These are phyloP conservation scores for Prosopis cineraria DNA, from an alignment of 306 rosid species.

Conservation along the genomic window DNA sequence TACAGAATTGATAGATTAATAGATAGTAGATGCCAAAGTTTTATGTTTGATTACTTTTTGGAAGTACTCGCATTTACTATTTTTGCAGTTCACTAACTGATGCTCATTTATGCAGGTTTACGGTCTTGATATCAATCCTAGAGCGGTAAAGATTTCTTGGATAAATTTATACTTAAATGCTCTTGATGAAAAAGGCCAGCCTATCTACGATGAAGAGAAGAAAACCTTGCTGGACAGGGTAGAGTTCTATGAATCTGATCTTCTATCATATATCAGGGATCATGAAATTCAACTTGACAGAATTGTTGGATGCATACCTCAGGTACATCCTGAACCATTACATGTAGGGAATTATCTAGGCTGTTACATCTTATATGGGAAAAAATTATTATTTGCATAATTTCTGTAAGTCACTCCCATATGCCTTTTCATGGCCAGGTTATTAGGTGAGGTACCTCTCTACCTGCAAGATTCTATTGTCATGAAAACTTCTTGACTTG, in stretches of 20 bases:
- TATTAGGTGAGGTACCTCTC: neutral
- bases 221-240: constrained; percentile 86
- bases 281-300: constrained; percentile 80
- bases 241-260: constrained; percentile 96
- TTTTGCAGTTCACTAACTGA: constrained; percentile 8
- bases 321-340: constrained; percentile 55
- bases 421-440: neutral
- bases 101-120: constrained; percentile 56
- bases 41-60: neutral
- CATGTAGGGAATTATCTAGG: neutral
- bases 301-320: constrained; percentile 99
- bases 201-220: constrained; percentile 58
- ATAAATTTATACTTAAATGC: constrained; percentile 75
- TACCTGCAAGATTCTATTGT: neutral
- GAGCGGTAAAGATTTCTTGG: constrained; percentile 70
- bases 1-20: neutral
- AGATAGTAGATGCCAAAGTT: neutral
- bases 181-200: constrained; percentile 66
- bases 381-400: neutral
- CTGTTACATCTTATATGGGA: neutral
- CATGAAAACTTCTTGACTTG: neutral
- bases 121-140: constrained; percentile 76
- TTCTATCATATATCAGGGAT: constrained; percentile 76
- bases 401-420: constrained; percentile 13
- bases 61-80: neutral